Percentiles rank a stretch among this genome's conserved stretches.
These are phyloP conservation scores for Bruguiera gymnorhiza DNA, from an alignment of 345 rosid species.

Conservation along the genomic window DNA sequence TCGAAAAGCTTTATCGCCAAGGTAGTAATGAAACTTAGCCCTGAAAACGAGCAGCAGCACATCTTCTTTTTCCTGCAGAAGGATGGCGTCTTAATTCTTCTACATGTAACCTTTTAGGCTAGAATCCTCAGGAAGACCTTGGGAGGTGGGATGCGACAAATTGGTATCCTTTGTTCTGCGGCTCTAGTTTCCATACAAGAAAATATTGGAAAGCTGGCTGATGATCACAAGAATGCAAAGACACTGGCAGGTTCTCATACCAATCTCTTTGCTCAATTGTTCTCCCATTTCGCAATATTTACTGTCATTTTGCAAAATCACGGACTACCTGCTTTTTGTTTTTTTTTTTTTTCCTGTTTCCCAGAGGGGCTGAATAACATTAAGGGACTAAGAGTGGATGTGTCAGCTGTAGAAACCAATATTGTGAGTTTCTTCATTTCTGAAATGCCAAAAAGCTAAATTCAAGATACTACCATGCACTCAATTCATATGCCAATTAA, in stretches of 20 bases:
- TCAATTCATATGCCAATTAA: no score
- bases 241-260: conserved; percentile 59
- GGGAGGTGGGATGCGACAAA: conserved; percentile 97
- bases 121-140: conserved; percentile 78
- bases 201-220: conserved; percentile 57
- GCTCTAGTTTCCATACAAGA: conserved; percentile 75
- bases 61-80: not conserved
- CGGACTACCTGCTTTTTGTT: not conserved
- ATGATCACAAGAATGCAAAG: conserved; percentile 81
- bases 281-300: not conserved
- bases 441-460: not conserved
- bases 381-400: conserved; percentile 62
- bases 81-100: no score
- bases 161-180: conserved; percentile 79
- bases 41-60: conserved; percentile 8
- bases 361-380: conserved; percentile 72
- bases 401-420: conserved; percentile 76
- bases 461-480: not conserved
- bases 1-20: conserved; percentile 65
- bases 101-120: conserved; percentile 43
- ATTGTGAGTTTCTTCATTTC: conserved; percentile 52
- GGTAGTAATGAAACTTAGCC: conserved; percentile 33
- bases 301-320: not conserved
- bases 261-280: not conserved
- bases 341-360: not conserved